phyloP scores from a whole-genome alignment of 345 rosid species.

The Cardamine resedifolia region DNA sequence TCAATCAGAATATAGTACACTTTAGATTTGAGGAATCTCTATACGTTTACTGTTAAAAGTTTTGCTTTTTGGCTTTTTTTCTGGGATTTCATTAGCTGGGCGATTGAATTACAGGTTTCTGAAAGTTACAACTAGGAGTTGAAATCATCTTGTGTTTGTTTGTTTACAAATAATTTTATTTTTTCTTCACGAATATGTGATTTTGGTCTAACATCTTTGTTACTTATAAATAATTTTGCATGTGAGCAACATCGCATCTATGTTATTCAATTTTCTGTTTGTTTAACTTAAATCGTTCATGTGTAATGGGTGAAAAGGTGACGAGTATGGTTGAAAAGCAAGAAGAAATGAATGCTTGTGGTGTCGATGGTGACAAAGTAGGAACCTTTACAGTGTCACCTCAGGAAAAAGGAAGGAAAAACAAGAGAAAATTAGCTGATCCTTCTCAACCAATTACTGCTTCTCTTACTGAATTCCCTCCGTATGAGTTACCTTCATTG shows the following conservation, averaged over 20 bases:
- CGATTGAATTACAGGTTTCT: conserved; percentile 7
- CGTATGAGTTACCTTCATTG: conserved; percentile 32
- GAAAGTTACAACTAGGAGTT: conserved; percentile 10
- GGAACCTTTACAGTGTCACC: conserved; percentile 44
- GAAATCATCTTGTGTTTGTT: not conserved
- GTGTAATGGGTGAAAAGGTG: conserved; percentile 25
- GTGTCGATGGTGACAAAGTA: conserved; percentile 26
- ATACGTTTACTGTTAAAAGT: not conserved
- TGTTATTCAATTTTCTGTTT: not conserved
- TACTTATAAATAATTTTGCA: not conserved
- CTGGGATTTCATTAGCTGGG: not conserved
- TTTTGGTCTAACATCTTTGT: not conserved
- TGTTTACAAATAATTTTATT: not conserved
- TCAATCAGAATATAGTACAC: not conserved
- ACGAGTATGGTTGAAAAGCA: conserved; percentile 29
- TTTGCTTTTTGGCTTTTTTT: not conserved
- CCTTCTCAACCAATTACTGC: conserved; percentile 40
- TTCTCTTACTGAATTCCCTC: conserved; percentile 43
- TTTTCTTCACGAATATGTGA: not conserved
- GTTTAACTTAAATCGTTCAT: conserved; percentile 3
- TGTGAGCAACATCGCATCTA: not conserved
- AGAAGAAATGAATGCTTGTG: conserved; percentile 32
- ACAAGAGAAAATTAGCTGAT: conserved; percentile 91
- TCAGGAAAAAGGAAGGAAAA: conserved; percentile 79
- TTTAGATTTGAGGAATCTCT: conserved; percentile 33